Conservation (phyloP, 2,329 filamentous ascomycete genomes). For the Aspergillus sp. region DNA sequence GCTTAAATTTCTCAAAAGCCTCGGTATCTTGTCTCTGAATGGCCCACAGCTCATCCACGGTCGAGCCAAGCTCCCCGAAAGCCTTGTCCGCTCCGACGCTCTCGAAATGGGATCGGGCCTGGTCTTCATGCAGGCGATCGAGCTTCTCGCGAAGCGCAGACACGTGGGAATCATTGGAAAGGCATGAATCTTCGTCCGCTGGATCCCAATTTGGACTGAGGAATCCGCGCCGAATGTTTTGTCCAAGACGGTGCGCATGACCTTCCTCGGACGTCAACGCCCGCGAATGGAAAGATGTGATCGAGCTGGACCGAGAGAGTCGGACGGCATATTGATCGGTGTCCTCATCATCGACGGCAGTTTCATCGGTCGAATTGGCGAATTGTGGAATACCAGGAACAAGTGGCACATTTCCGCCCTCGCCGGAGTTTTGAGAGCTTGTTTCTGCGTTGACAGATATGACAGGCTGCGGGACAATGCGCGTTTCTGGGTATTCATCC, state of each 20-base stretch:
- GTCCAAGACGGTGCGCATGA: conserved; percentile 66
- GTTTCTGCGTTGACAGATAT: conserved; percentile 24
- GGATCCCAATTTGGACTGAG: conserved; percentile 51
- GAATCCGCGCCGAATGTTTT: conserved; percentile 64
- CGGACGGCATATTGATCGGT: conserved; percentile 45
- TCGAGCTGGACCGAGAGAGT: conserved; percentile 61
- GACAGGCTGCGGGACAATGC: conserved; percentile 43
- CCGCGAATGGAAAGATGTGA: conserved; percentile 66
- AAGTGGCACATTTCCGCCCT: conserved; percentile 24
- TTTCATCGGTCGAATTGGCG: conserved; percentile 31
- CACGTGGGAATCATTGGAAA: conserved; percentile 44
- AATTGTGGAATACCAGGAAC: conserved; percentile 32
- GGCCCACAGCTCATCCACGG: conserved; percentile 45
- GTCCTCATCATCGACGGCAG: conserved; percentile 42
- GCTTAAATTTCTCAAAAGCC: conserved; percentile 44
- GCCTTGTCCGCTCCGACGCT: conserved; percentile 40
- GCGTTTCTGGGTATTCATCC: conserved; percentile 90
- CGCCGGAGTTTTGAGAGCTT: conserved; percentile 36
- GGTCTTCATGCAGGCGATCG: conserved; percentile 43
- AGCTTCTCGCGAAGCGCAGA: conserved; percentile 45
- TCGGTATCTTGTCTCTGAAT: conserved; percentile 45
- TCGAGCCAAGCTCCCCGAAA: conserved; percentile 44
- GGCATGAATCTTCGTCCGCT: conserved; percentile 33
- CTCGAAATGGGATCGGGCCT: conserved; percentile 42
- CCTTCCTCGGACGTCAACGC: conserved; percentile 69